Conservation (phyloP, 2,329 filamentous ascomycete species). For the Colletotrichum tropicicola region DNA sequence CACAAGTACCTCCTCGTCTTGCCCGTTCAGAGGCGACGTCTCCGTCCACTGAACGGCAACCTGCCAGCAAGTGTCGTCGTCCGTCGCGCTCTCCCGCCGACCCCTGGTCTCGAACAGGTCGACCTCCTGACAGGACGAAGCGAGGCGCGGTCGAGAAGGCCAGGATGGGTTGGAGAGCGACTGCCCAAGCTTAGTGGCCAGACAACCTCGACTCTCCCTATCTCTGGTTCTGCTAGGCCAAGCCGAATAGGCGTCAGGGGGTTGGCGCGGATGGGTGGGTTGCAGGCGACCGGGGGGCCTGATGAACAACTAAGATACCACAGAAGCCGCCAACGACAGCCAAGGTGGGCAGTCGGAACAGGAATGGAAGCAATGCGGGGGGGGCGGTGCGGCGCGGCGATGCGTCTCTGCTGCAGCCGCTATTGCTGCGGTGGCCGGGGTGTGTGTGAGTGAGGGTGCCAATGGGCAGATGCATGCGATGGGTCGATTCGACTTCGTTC, state of each 20-base stretch:
- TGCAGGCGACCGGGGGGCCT: conserved; percentile 4
- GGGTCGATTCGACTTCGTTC: too few relatives aligned
- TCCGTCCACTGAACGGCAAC: too few relatives aligned
- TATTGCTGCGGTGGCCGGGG: background rate
- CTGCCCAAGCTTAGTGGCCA: conserved; percentile 1
- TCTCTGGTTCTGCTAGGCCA: conserved; percentile 4
- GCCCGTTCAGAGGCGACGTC: too few relatives aligned
- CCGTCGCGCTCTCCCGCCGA: background rate
- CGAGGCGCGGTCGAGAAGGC: conserved; percentile 6
- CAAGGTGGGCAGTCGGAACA: background rate
- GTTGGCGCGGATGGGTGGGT: conserved; percentile 8
- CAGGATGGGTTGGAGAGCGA: background rate
- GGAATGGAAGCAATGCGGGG: background rate
- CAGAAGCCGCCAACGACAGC: background rate
- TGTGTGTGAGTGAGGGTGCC: background rate
- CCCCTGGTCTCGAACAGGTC: conserved; percentile 5
- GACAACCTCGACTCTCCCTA: background rate
- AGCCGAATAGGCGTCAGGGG: background rate
- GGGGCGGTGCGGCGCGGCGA: conserved; percentile 7
- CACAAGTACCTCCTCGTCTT: too few relatives aligned
- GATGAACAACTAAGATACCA: background rate
- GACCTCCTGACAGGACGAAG: background rate
- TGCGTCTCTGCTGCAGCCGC: conserved; percentile 3
- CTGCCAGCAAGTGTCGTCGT: too few relatives aligned
- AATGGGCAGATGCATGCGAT: background rate